A percentile compares a stretch with the other conserved stretches of the same genome.
Conservation (phyloP, 306 rosid species). For the Castanea mollissima region DNA sequence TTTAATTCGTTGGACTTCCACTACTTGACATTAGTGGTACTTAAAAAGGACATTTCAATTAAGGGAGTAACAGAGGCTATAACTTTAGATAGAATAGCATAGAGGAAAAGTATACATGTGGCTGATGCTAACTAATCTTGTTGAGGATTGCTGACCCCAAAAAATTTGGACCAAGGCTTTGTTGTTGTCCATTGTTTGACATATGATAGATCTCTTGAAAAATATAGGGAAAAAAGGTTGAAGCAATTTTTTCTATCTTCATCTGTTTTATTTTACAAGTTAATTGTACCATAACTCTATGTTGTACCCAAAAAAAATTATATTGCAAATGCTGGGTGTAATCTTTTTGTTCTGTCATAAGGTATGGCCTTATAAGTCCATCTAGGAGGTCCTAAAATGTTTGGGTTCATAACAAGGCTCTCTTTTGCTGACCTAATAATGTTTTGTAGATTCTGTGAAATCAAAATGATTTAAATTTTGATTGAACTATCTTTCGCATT, state of each 20-base stretch:
- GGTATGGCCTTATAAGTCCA: not conserved
- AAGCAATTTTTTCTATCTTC: not conserved
- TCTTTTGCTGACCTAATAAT: not conserved
- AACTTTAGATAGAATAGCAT: too few species aligned
- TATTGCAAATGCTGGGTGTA: not conserved
- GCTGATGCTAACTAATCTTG: too few species aligned
- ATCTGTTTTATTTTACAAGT: not conserved
- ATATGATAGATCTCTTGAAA: not conserved
- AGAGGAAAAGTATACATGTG: too few species aligned
- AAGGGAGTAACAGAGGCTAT: too few species aligned
- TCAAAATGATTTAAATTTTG: not conserved
- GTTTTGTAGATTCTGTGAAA: not conserved
- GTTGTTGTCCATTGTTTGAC: not conserved
- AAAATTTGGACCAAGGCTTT: too few species aligned
- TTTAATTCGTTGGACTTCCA: not conserved
- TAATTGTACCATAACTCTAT: not conserved
- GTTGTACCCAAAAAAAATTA: not conserved
- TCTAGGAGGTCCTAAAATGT: not conserved
- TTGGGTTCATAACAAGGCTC: not conserved
- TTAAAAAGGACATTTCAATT: too few species aligned
- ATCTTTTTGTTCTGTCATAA: not conserved
- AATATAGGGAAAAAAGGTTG: not conserved
- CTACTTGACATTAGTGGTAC: not conserved
- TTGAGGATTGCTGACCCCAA: too few species aligned
- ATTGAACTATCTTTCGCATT: not conserved